Evolutionary conservation across 148 eudicot species (phyloP).

Genomic region (Vaccinium myrtillus): DNA sequence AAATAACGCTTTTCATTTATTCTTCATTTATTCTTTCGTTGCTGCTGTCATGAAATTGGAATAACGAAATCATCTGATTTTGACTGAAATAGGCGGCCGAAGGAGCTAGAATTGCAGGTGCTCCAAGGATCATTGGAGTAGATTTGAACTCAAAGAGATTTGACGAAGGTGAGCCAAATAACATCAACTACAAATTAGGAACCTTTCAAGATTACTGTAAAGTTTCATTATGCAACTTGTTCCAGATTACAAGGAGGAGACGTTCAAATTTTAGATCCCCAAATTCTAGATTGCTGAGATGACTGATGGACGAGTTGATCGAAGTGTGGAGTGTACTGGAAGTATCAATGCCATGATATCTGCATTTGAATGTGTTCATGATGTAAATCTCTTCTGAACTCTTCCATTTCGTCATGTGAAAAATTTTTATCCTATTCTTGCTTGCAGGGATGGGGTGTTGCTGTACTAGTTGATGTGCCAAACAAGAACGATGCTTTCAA

Average conservation of each 20-base stretch:
- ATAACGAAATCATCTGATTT: background rate
- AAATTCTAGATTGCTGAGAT: conserved; percentile 62
- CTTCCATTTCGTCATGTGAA: background rate
- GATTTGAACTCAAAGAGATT: conserved; percentile 41
- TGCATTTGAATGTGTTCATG: conserved; percentile 87
- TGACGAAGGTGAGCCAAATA: conserved; percentile 28
- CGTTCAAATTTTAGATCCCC: too few relatives aligned
- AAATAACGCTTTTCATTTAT: too few relatives aligned
- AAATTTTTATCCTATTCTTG: background rate
- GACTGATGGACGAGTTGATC: conserved; percentile 71
- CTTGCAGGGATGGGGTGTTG: conserved; percentile 85
- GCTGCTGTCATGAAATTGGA: background rate
- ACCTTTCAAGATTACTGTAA: conserved; percentile 18
- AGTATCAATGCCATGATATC: conserved; percentile 70
- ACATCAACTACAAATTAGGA: background rate
- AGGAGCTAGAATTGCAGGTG: conserved; percentile 49
- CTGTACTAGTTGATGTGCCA: conserved; percentile 76
- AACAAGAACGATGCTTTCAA: conserved; percentile 69
- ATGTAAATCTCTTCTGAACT: conserved; percentile 37
- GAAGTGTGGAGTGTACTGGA: conserved; percentile 67
- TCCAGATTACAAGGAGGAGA: background rate
- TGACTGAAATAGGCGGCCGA: conserved; percentile 37
- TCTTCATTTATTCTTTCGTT: background rate
- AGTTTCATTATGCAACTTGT: background rate
- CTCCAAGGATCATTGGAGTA: conserved; percentile 50